A percentile compares a stretch with the other conserved stretches of the same genome.
phyloP scores from a whole-genome alignment of 176 grass and related monocot species.

The bread wheat (Triticum aestivum) region DNA sequence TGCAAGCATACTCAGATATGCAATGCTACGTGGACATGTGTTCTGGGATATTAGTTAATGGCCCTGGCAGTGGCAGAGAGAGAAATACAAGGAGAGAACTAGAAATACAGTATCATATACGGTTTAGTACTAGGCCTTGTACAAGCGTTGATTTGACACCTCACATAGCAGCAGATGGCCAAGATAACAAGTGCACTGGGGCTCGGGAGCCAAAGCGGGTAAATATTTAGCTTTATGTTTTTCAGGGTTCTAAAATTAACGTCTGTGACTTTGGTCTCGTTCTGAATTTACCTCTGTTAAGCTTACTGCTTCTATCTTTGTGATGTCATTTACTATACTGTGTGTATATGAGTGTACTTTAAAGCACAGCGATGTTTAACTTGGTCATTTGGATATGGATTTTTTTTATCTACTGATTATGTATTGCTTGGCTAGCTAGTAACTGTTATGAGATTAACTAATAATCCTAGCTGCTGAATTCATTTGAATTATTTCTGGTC shows the following conservation, averaged over 20 bases:
- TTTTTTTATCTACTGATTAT: neutral
- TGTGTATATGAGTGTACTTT: neutral
- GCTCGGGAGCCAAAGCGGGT: too few species aligned
- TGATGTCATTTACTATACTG: neutral
- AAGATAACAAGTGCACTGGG: too few species aligned
- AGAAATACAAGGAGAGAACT: too few species aligned
- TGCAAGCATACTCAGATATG: too few species aligned
- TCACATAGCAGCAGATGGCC: too few species aligned
- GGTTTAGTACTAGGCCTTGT: too few species aligned
- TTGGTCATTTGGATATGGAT: neutral
- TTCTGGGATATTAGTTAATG: too few species aligned
- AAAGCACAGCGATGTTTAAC: constrained; percentile 2
- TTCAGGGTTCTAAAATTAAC: constrained; percentile 26
- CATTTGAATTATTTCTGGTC: neutral
- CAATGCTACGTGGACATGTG: too few species aligned
- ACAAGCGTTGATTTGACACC: too few species aligned
- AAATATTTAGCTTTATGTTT: neutral
- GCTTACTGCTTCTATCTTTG: neutral
- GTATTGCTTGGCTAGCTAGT: neutral
- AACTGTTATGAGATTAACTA: neutral
- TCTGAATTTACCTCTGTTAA: neutral
- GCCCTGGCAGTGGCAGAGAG: too few species aligned
- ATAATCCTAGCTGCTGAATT: constrained; percentile 13
- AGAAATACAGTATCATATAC: too few species aligned
- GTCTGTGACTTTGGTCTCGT: neutral